Base-by-base conservation (phyloP, 305 asterid species). In the Rubia peregrina region DNA sequence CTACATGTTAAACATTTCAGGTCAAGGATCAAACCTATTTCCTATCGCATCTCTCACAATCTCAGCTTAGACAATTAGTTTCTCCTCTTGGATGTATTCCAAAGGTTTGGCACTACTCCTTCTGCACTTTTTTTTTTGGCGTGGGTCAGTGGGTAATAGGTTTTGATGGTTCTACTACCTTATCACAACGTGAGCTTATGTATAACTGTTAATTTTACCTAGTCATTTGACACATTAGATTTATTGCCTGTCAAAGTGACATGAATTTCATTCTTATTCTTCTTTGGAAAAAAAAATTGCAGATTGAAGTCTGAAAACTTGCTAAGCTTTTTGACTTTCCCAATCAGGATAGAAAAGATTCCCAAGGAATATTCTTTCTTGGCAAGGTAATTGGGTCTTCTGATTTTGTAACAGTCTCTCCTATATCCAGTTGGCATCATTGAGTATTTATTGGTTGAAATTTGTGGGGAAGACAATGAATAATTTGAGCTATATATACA, bases 21-120 rank as follows among this genome's bases (percentile, higher is more conserved):
- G 92, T 89, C 60, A 93, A 93, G 89, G 98, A 93, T 81, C 98
- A 93, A 81, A 93, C 98, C 41, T 93, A 93, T 83, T 93, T 93
- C 82, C 94, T 90, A 55, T 93, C 96, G 62, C 95, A 93, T 76
- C 98, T 93, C 79, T 85, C 95, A 72, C 97, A 87, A 73, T 81
- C 87, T 76, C 98, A 87, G 85, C 95, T 93, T 71, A 84, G 79
- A 78, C 76, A 92, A 55, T 95, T 93, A 70, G 71, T 88, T 69
- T 93, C 90, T 77, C 98, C 97, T 63, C 96, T 92, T 83, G 98
- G 97, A 75, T 85, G 89, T 77, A 83, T 87, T 57, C 85, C 84
- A 73, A 92, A 90, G 36, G 98, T 92, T 80, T 71, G 90, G 82
- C 81, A 69, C 26, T 33, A 5, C 17, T 71, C 17, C 51, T 14